Evolutionary conservation across 192 early-diverging fungal genomes (phyloP).

Genomic region (Coemansia sp.): DNA sequence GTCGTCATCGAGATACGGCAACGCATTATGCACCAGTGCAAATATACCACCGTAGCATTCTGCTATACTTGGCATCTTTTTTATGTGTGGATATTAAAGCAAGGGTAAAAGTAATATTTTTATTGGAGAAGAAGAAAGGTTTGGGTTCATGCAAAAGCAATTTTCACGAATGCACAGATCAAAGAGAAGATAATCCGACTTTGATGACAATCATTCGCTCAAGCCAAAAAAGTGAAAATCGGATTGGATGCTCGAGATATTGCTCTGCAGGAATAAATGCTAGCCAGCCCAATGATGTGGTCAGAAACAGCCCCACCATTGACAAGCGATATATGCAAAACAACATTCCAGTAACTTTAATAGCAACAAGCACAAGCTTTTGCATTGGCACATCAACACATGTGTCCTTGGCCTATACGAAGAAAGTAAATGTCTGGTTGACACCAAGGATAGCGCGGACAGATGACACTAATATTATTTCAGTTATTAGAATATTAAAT

Average conservation of each 20-base stretch:
- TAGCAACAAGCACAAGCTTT: slow-evolving; percentile 78
- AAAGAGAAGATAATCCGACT: no score
- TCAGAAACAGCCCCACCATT: slow-evolving; percentile 95
- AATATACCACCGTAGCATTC: no score
- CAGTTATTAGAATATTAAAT: slow-evolving; percentile 92
- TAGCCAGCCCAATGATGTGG: slow-evolving; percentile 91
- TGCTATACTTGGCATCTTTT: no score
- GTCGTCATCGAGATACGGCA: no score
- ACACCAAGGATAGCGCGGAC: slow-evolving; percentile 72
- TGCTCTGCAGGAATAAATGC: slow-evolving; percentile 79
- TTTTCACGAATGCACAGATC: no score
- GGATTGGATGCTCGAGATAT: slow-evolving; percentile 37
- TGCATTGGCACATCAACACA: slow-evolving; percentile 63
- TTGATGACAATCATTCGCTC: no score
- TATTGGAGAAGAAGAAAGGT: no score
- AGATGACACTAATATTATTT: slow-evolving; percentile 91
- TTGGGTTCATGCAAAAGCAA: no score
- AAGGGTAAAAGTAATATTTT: no score
- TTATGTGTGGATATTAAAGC: no score
- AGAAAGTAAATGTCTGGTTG: slow-evolving; percentile 73
- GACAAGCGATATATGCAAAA: slow-evolving; percentile 91
- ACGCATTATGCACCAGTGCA: no score
- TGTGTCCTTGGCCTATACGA: slow-evolving; percentile 58
- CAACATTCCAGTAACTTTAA: slow-evolving; percentile 76
- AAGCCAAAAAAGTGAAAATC: no score